Evolutionary conservation across 2,329 filamentous ascomycete species (phyloP).

Genomic region (Fusarium brevicatenulatum): DNA sequence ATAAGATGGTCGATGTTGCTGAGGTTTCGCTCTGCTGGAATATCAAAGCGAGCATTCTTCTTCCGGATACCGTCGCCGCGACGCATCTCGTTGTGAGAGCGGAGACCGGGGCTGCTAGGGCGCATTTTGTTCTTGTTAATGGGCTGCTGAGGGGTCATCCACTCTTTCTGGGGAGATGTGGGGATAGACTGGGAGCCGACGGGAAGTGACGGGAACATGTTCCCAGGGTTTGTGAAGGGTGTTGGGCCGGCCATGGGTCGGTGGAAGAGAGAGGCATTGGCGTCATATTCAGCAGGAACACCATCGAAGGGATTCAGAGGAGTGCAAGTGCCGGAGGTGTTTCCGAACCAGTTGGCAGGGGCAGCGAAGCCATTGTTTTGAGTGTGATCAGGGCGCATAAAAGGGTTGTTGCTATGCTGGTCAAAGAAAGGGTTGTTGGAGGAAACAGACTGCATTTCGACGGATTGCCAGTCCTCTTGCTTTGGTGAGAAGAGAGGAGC

Average conservation of each 20-base stretch:
- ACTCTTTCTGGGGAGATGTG: constrained; percentile 68
- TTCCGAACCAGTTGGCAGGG: constrained; percentile 61
- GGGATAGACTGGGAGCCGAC: constrained; percentile 61
- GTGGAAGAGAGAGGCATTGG: constrained; percentile 63
- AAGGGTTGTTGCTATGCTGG: constrained; percentile 70
- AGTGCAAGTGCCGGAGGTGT: constrained; percentile 72
- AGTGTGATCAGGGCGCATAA: constrained; percentile 69
- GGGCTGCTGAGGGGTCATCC: constrained; percentile 60
- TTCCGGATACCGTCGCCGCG: constrained; percentile 92
- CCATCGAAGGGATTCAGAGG: constrained; percentile 74
- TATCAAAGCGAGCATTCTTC: constrained; percentile 99
- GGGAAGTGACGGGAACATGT: constrained; percentile 65
- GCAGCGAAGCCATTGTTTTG: constrained; percentile 57
- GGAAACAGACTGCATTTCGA: constrained; percentile 71
- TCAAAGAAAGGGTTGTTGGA: constrained; percentile 73
- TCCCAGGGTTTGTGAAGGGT: constrained; percentile 64
- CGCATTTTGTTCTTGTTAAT: constrained; percentile 68
- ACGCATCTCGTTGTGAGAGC: constrained; percentile 79
- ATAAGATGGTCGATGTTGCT: constrained; percentile 96
- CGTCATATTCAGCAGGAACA: constrained; percentile 66
- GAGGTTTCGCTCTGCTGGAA: constrained; percentile 91
- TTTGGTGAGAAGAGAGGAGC: constrained; percentile 71
- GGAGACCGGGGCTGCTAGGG: constrained; percentile 74
- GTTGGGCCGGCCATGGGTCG: constrained; percentile 63
- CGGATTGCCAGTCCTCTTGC: constrained; percentile 70